Evolutionary conservation across 768 basidiomycete genomes (phyloP).

Genomic region (Punctularia strigosozonata): DNA sequence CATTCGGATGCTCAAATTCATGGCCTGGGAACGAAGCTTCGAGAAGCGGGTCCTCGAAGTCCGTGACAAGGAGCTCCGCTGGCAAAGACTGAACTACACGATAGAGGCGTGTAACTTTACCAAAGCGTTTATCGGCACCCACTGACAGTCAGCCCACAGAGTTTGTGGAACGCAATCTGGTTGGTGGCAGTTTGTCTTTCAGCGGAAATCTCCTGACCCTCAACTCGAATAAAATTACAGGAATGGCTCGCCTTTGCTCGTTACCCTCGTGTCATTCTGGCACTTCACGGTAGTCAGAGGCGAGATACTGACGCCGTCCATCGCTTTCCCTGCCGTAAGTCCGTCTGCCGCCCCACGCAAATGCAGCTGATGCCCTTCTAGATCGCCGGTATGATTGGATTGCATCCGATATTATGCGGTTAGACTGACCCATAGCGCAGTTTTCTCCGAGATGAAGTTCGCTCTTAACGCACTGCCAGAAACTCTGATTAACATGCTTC

Average conservation of each 20-base stretch:
- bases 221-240: conserved; percentile 4
- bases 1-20: conserved; percentile 94
- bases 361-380: background rate
- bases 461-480: conserved; percentile 83
- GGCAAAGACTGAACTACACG: conserved; percentile 76
- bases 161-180: conserved; percentile 31
- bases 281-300: conserved; percentile 62
- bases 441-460: conserved; percentile 83
- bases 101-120: conserved; percentile 49
- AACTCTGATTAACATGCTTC: conserved; percentile 82
- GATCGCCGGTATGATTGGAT: background rate
- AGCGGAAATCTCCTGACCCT: background rate
- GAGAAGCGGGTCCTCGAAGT: conserved; percentile 63
- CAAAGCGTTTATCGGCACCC: background rate
- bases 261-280: conserved; percentile 39
- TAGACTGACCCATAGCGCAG: conserved; percentile 20
- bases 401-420: background rate
- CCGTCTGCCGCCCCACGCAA: background rate
- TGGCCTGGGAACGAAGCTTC: conserved; percentile 92
- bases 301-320: conserved; percentile 51
- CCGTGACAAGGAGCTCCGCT: conserved; percentile 72
- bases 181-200: conserved; percentile 10
- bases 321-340: background rate
- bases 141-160: conserved; percentile 1
- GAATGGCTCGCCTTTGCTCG: conserved; percentile 30